These are phyloP conservation scores for Omphalea diandra DNA, from an alignment of 441 rosid genomes.

Conservation along the genomic window DNA sequence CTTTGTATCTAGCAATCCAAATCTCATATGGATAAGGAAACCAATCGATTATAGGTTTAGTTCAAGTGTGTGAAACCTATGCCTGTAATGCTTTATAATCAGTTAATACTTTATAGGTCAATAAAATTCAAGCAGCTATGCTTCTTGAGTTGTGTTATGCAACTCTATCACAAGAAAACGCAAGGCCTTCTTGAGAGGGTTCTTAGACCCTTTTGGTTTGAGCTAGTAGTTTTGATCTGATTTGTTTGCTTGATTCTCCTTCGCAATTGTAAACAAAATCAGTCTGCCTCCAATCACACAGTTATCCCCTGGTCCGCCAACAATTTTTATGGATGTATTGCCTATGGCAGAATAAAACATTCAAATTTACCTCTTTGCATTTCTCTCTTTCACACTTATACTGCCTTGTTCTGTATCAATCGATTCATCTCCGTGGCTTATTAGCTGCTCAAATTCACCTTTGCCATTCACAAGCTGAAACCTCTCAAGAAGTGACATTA, in stretches of 20 bases:
- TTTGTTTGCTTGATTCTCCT: not conserved
- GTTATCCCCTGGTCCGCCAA: not conserved
- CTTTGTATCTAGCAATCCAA: not conserved
- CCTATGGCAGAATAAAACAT: conserved; percentile 11
- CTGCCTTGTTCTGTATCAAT: conserved; percentile 38
- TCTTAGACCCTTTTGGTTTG: not conserved
- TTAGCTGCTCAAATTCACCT: conserved; percentile 44
- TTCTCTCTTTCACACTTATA: conserved; percentile 32
- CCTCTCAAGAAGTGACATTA: conserved; percentile 57
- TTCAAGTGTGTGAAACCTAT: not conserved
- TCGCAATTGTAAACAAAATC: not conserved
- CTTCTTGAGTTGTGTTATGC: not conserved
- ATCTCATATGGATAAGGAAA: not conserved
- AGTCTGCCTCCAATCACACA: not conserved
- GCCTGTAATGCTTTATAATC: not conserved
- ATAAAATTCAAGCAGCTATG: not conserved
- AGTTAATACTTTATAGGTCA: not conserved
- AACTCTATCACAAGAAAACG: not conserved
- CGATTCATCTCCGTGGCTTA: conserved; percentile 29
- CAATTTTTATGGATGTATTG: too few relatives aligned
- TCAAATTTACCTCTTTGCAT: conserved; percentile 49
- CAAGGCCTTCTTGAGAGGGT: not conserved
- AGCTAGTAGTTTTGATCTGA: not conserved
- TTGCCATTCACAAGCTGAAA: conserved; percentile 46
- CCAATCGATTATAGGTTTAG: not conserved